Evolutionary conservation across 2,329 filamentous ascomycete species (phyloP), one percentile per base, ranked within the genome.

Genomic region (Geosmithia morbida): DNA sequence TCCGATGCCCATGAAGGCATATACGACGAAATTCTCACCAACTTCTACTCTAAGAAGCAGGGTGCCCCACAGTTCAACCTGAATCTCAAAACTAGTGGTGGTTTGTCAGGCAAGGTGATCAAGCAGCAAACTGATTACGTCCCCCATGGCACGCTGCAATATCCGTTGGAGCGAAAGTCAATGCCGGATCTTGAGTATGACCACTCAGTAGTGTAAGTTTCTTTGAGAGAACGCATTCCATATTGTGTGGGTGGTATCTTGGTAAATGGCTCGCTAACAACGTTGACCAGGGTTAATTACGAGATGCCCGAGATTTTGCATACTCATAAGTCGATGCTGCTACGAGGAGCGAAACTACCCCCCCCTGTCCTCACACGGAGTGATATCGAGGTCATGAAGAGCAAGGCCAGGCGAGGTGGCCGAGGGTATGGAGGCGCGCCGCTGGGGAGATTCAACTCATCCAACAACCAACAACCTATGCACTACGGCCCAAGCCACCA

Each of bases 21-120:
- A 1, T 97, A 97, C 59, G 80, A 94, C 51, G 84, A 94, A 45
- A 77, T 97, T 46, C 82, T 83, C 19, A 75, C 74, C 33, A 85
- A 85, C 48, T 94, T 98, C 61, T 98, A 96, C 64, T 90, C 87
- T 18, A 97, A 96, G 67, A 87, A 87, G 55, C 80, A 87, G 53
- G 81, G 75, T 2, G 66, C 70, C 2, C 66, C 75, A 0, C 78
- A 79, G 52, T 77, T 86, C 59, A 81, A 79, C 54, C 72, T 98
- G 44, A 82, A 94, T 54, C 79, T 87, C 37, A 75, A 77, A 46
- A 70, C 79, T 19, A 94, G 83, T 51, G 81, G 83, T 51, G 88
- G 88, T 2, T 67, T 98, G 2, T 77, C 85, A 3, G 92, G 92
- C 33, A 80, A 76, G 46, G 77, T 95, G 20, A 81, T 83, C 59